phyloP scores from a whole-genome alignment of 441 rosid genomes.

The Mallotus repandus region DNA sequence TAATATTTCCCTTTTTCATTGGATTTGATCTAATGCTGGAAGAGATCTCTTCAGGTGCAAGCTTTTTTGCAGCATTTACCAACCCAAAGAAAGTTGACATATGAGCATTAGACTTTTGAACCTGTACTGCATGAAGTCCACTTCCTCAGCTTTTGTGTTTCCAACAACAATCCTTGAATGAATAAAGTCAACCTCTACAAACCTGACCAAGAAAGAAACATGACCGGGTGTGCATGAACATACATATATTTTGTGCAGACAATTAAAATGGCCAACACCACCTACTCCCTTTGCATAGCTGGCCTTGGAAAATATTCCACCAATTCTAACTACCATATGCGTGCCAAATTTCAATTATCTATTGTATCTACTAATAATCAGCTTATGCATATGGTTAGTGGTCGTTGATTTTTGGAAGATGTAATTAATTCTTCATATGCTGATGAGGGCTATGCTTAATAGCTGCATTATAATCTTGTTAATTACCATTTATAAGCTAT shows the following conservation, averaged over 20 bases:
- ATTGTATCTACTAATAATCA: neutral
- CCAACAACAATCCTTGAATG: conserved; percentile 1
- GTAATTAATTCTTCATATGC: neutral
- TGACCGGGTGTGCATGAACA: conserved; percentile 4
- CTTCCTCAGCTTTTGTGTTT: neutral
- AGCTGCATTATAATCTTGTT: neutral
- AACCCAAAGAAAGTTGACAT: conserved; percentile 2
- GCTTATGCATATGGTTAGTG: neutral
- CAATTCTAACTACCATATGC: conserved; percentile 14
- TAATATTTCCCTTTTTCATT: neutral
- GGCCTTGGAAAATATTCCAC: conserved; percentile 18
- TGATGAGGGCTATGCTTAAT: neutral
- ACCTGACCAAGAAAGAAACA: neutral
- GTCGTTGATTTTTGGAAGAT: neutral
- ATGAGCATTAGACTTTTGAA: neutral
- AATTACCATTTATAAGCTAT: neutral
- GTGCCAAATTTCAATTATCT: neutral
- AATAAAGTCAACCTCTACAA: neutral
- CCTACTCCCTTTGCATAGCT: conserved; percentile 22
- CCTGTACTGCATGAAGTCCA: neutral
- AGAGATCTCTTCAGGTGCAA: neutral
- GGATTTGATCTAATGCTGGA: neutral
- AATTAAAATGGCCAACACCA: conserved; percentile 19
- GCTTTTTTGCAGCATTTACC: neutral
- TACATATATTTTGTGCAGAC: neutral